These are phyloP conservation scores for Selaginella tamariscina DNA, from an alignment of 75 land plant genomes.

Conservation along the genomic window DNA sequence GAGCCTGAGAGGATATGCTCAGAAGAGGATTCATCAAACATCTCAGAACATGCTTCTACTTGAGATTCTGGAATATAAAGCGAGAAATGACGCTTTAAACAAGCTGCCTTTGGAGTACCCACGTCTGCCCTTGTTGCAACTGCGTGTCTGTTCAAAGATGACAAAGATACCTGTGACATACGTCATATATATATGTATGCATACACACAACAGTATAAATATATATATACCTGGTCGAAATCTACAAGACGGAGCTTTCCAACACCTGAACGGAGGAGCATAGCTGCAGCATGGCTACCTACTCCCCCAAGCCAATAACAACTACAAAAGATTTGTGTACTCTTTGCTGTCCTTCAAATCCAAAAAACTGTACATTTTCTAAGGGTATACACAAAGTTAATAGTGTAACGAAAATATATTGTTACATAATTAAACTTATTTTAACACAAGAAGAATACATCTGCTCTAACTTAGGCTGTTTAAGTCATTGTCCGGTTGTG, in stretches of 20 bases:
- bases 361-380: conserved; percentile 94
- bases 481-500: too few relatives aligned
- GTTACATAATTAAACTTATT: too few relatives aligned
- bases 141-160: conserved; percentile 92
- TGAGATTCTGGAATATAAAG: conserved; percentile 78
- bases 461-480: not conserved
- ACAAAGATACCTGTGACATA: conserved; percentile 76
- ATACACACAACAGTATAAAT: not conserved
- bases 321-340: conserved; percentile 72
- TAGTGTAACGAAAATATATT: not conserved
- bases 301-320: conserved; percentile 98
- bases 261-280: conserved; percentile 91
- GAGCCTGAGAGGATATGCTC: conserved; percentile 80
- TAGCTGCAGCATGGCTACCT: conserved; percentile 97
- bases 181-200: not conserved
- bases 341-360: conserved; percentile 61
- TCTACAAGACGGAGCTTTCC: conserved; percentile 83
- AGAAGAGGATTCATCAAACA: conserved; percentile 77
- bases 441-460: not conserved
- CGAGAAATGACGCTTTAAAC: conserved; percentile 72
- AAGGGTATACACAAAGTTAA: not conserved
- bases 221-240: conserved; percentile 76
- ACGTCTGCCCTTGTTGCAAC: conserved; percentile 95
- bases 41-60: conserved; percentile 64
- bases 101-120: conserved; percentile 74